Base-by-base conservation (phyloP, 345 rosid species). In the Microcos paniculata region DNA sequence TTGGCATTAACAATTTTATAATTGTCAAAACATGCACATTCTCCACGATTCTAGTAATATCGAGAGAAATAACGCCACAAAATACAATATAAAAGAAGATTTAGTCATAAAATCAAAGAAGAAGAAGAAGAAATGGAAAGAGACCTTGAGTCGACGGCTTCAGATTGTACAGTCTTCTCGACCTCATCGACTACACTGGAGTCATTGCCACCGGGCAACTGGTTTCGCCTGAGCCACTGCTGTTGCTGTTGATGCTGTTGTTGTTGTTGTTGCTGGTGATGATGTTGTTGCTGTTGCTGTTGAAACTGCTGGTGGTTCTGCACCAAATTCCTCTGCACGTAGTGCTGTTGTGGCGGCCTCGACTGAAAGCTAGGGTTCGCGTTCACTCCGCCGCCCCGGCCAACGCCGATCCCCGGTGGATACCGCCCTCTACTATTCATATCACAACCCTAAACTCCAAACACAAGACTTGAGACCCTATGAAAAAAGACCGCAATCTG, bases 371-470 rank as follows among this genome's bases (percentile, higher is more conserved):
- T 78, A 48, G 84, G 92, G 86, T 85, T 88, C 35, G 85, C 64
- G 58, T 81, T 84, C 82, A 85, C 80, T 24, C 85, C 86, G 46
- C 94, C 93, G 43, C 92, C 94, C 42, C 96, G 88, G 30, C 91
- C 91, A 16, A 72, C 78, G 23, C 93, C 92, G 58, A 88, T 84
- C 40, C 88, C 97, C 30, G 95, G 93, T 14, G 88, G 94, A 87
- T 92, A 90, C 71, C 96, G 86, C 73, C 88, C 94, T 89, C 98
- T 89, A 83, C 79, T 90, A 80, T 89, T 90, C 96, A 91, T 93
- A 90, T 93, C 88, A 59, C 85, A 76, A 65, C 48, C 46, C 76
- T 61, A 58, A 59, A 28, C 57, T 49, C 73, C 45, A 23, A 62
- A 30, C 30, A 31, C 10, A n/a, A 61, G 58, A 73, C 28, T 74